Evolutionary conservation across 164 flowering plant genomes (phyloP), one percentile per base, ranked within the genome.

Genomic region (Santalum album): DNA sequence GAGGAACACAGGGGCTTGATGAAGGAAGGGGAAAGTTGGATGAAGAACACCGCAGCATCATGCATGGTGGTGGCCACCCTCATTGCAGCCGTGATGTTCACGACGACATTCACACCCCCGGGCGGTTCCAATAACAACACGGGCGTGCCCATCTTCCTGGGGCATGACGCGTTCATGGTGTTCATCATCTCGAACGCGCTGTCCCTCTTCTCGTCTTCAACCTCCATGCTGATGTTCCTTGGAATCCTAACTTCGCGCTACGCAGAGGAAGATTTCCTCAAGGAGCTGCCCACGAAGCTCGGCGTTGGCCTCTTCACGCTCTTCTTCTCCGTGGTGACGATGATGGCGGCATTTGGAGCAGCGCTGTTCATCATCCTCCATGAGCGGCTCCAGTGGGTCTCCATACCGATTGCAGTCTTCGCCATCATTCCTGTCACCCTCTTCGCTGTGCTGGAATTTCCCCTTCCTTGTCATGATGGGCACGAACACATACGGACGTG

Each of bases 291-390:
- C 1, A 24, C 1, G 4, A 56, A 35, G 46, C 24, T 71, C 49
- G 48, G 64, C 9, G 11, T 61, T 7, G 72, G 67, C 0, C 61
- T 71, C 14, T 14, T 51, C 6, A 25, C 40, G 1, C 69, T 71
- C 11, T 67, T 67, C 34, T 15, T 67, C 27, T 67, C 75, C 0
- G 58, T 64, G 5, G 57, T 44, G 1, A 5, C 66, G 16, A 64
- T 63, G 69, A 47, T 69, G 62, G 22, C 40, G 4, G 58, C 77
- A 18, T 74, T 63, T 55, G 47, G 59, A 17, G 51, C 65, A 17
- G 46, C 63, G 7, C 38, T 70, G 7, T 22, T 40, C 27, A 29
- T 59, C n/a, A 27, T 52, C 17, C 60, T 70, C 2, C 24, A 43
- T 12, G 49, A 53, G 6, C 26, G 43, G 12, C 21, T 35, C 14